These are phyloP conservation scores for Aspergillus affinis DNA, from an alignment of 495 filamentous ascomycete genomes.

Conservation along the genomic window DNA sequence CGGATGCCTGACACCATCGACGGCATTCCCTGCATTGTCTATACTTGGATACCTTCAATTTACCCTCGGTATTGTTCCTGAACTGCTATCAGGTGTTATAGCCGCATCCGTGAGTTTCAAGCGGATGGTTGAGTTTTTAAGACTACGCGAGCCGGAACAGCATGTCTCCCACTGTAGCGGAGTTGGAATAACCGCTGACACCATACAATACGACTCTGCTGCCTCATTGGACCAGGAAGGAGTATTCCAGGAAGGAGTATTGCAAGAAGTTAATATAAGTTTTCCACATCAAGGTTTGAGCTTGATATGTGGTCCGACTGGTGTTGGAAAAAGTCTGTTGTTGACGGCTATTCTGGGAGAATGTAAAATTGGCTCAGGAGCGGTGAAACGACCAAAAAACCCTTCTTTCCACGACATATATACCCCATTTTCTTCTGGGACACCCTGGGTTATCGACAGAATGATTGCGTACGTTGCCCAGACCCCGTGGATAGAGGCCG, in stretches of 20 bases:
- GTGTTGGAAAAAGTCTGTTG: conserved; percentile 56
- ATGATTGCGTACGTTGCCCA: conserved; percentile 69
- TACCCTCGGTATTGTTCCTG: conserved; percentile 61
- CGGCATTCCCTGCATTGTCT: conserved; percentile 70
- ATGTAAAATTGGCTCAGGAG: conserved; percentile 40
- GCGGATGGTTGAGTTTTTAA: conserved; percentile 63
- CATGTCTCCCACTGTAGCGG: conserved; percentile 44
- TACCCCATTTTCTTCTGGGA: neutral
- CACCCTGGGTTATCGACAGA: conserved; percentile 39
- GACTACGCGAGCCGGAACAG: conserved; percentile 45
- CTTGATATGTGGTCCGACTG: conserved; percentile 48
- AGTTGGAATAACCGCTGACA: conserved; percentile 46
- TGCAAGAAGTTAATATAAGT: conserved; percentile 55
- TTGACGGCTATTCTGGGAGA: conserved; percentile 56
- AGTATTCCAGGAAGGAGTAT: conserved; percentile 57
- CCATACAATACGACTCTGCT: conserved; percentile 45
- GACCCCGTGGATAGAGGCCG: conserved; percentile 76
- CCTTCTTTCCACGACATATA: neutral
- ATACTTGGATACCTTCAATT: conserved; percentile 64
- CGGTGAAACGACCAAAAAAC: conserved; percentile 35
- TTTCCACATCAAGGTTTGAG: conserved; percentile 67
- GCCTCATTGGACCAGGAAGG: conserved; percentile 66
- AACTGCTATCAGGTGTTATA: conserved; percentile 56
- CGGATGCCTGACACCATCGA: conserved; percentile 56
- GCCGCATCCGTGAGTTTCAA: conserved; percentile 63